Base-by-base conservation (phyloP, 2,329 filamentous ascomycete genomes). In the Fusarium sp. region DNA sequence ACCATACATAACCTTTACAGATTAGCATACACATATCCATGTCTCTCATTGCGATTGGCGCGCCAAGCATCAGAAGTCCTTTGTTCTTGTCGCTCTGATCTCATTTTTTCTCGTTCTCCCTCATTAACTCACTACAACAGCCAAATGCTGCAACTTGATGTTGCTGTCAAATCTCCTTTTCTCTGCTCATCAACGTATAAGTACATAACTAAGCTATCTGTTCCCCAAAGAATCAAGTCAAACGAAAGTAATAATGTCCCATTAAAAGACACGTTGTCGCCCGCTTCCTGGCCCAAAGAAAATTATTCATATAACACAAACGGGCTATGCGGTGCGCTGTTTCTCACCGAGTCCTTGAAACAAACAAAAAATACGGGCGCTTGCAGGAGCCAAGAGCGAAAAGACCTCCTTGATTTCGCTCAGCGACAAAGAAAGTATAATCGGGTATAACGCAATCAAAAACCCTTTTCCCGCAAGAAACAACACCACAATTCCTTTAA, bases 371-470 rank as follows among this genome's bases (percentile, higher is more conserved):
- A 73, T 62, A 52, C 64, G 68, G 64, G 59, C 62, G 64, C 59
- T 69, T 64, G 67, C 57, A 69, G 60, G 41, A 61, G 53, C 50
- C 65, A 61, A 62, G 61, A 60, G 66, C 64, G 42, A 61, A 66
- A 76, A 67, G 52, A 44, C 61, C 55, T 49, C 59, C 48, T 55
- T 50, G 37, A 57, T 49, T 65, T 64, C 65, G 59, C 68, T 61
- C 56, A 49, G 46, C 41, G 57, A 73, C 62, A 75, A 78, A 63
- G 70, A 75, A 77, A 78, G 66, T 76, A 64, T 60, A 64, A 69
- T 73, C 74, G 77, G 77, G 77, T 78, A 78, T 78, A 78, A 77
- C 76, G 76, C 75, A 76, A 78, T 70, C 62, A 75, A 77, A 55
- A 59, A 42, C 61, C 53, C 65, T 45, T 67, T 69, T 60, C 69